These are phyloP conservation scores for Tetradesmus lagerheimii DNA, from an alignment of 139 green algal species.

Conservation along the genomic window DNA sequence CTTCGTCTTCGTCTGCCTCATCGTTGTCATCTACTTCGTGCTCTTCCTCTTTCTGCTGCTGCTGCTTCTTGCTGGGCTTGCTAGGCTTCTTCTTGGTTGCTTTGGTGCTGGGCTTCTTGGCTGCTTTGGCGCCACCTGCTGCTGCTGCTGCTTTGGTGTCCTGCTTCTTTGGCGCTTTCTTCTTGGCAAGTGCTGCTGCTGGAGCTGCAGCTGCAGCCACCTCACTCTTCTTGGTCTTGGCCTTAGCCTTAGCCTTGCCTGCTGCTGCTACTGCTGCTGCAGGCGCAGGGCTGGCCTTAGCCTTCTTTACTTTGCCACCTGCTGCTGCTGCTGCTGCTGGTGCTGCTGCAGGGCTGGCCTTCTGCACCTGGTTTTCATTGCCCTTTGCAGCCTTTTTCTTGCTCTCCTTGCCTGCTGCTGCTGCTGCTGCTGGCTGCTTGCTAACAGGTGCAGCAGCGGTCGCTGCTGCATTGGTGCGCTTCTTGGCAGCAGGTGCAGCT, in stretches of 20 bases:
- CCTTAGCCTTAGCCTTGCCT: neutral
- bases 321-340: neutral
- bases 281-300: neutral
- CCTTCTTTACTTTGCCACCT: neutral
- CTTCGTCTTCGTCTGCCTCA: neutral
- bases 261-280: neutral
- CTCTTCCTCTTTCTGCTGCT: slow-evolving; percentile 11
- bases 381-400: neutral
- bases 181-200: neutral
- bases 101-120: neutral
- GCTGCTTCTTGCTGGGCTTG: slow-evolving; percentile 16
- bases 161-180: neutral
- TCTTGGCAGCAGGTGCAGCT: neutral
- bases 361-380: neutral
- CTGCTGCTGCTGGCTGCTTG: neutral
- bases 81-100: neutral
- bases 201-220: neutral
- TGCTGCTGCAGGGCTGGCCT: neutral
- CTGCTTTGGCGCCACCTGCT: neutral
- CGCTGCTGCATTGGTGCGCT: neutral
- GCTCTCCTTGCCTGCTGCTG: neutral
- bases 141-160: neutral
- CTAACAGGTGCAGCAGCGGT: neutral
- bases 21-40: neutral
- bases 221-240: neutral